Conservation (phyloP, 179 eudicot genomes). For the Beta macrorhiza region DNA sequence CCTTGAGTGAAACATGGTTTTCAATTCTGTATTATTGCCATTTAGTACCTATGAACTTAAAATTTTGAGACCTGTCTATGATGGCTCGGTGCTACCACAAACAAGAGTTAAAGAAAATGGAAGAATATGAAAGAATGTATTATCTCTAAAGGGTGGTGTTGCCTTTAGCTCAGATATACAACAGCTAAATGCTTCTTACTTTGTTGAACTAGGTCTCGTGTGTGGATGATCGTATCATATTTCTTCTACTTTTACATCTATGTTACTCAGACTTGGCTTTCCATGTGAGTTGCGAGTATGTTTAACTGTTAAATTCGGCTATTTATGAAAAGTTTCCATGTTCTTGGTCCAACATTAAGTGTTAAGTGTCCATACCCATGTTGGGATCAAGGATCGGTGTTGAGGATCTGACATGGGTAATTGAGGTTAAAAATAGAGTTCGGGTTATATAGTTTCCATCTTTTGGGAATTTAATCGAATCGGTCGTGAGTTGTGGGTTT, state of each 20-base stretch:
- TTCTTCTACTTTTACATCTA: too few species aligned
- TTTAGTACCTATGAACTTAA: neutral
- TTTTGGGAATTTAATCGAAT: neutral
- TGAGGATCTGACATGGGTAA: neutral
- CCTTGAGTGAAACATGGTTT: neutral
- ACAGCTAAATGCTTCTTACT: neutral
- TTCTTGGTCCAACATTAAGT: neutral
- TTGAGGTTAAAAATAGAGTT: neutral
- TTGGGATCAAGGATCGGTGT: neutral
- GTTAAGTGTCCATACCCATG: neutral
- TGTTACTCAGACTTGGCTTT: neutral
- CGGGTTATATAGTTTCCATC: neutral
- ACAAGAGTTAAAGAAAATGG: neutral
- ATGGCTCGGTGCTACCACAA: neutral
- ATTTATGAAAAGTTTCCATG: neutral
- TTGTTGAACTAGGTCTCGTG: neutral
- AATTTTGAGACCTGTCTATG: neutral
- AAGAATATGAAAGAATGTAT: neutral
- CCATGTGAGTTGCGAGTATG: neutral
- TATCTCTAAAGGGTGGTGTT: neutral
- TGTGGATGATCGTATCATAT: neutral
- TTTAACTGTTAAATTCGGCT: neutral
- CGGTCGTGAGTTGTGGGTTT: neutral
- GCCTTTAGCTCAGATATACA: neutral
- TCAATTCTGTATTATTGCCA: neutral